A percentile compares a stretch with the other conserved stretches of the same genome.
These are phyloP conservation scores for Penicillium crystallinum DNA, from an alignment of 495 filamentous ascomycete genomes.

Conservation along the genomic window DNA sequence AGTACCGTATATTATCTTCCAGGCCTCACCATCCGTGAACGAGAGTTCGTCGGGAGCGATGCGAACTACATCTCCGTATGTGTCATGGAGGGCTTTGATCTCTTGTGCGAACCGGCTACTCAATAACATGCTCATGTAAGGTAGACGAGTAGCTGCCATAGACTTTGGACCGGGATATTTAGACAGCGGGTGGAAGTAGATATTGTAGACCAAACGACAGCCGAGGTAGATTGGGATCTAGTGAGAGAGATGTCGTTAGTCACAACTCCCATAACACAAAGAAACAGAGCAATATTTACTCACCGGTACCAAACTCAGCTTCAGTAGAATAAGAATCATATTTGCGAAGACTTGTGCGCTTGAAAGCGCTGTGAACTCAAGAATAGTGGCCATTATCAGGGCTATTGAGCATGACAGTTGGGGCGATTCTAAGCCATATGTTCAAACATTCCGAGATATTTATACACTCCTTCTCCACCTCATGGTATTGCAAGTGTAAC, in stretches of 20 bases:
- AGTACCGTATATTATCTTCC: slow-evolving; percentile 52
- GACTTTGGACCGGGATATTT: slow-evolving; percentile 44
- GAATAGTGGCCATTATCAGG: neutral
- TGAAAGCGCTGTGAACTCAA: neutral
- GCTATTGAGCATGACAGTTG: neutral
- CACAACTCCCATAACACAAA: neutral
- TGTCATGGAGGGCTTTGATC: slow-evolving; percentile 13
- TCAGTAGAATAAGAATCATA: neutral
- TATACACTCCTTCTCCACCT: neutral
- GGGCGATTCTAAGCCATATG: neutral
- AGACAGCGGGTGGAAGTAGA: slow-evolving; percentile 48
- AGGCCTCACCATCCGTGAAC: slow-evolving; percentile 44
- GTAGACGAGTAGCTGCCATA: slow-evolving; percentile 19
- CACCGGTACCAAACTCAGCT: neutral
- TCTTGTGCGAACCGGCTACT: slow-evolving; percentile 7
- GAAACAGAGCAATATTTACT: neutral
- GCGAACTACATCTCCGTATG: slow-evolving; percentile 50
- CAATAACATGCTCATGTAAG: slow-evolving; percentile 10
- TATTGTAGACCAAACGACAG: slow-evolving; percentile 33
- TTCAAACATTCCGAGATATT: neutral
- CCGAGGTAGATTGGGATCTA: neutral
- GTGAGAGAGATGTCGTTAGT: neutral
- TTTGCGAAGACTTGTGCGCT: neutral
- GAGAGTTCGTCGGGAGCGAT: slow-evolving; percentile 48
- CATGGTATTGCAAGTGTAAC: neutral